Conservation (phyloP, 1,284 basidiomycete species). For the Volvariella volvacea region DNA sequence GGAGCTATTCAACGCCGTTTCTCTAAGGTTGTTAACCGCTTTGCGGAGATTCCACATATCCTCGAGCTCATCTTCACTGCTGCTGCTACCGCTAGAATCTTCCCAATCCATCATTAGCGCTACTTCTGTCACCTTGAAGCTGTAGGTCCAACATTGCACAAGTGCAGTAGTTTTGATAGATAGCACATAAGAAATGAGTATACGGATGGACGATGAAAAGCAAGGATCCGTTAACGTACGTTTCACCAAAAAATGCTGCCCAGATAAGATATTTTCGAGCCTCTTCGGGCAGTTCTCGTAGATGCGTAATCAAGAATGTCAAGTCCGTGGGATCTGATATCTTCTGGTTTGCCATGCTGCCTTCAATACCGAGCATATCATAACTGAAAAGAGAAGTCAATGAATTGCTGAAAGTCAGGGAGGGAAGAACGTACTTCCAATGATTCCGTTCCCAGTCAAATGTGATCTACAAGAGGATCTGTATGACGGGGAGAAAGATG, state of each 20-base stretch:
- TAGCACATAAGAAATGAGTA: too few species aligned
- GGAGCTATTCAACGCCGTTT: constrained; percentile 30
- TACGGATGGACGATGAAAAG: too few species aligned
- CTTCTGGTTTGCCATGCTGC: constrained; percentile 42
- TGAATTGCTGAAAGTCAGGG: constrained; percentile 3
- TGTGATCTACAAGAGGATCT: constrained; percentile 33
- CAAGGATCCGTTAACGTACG: too few species aligned
- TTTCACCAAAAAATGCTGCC: constrained; percentile 67
- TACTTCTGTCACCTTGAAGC: constrained; percentile 66
- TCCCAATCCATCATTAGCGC: constrained; percentile 68
- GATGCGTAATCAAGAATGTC: constrained; percentile 51
- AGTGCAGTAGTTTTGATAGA: too few species aligned
- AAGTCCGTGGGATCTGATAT: constrained; percentile 54
- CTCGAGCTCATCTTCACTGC: constrained; percentile 49
- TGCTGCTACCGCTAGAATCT: constrained; percentile 42
- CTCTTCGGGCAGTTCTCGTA: constrained; percentile 56
- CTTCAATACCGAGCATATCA: constrained; percentile 49
- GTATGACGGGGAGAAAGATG: constrained; percentile 1
- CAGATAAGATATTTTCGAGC: constrained; percentile 59
- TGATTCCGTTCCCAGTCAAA: constrained; percentile 55
- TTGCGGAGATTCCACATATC: constrained; percentile 46
- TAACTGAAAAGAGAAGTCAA: constrained; percentile 27
- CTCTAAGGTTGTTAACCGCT: constrained; percentile 38
- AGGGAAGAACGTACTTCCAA: constrained; percentile 46
- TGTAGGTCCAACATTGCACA: constrained; percentile 17